phyloP scores from a whole-genome alignment of 768 basidiomycete species.

The Gymnopilus junonius region DNA sequence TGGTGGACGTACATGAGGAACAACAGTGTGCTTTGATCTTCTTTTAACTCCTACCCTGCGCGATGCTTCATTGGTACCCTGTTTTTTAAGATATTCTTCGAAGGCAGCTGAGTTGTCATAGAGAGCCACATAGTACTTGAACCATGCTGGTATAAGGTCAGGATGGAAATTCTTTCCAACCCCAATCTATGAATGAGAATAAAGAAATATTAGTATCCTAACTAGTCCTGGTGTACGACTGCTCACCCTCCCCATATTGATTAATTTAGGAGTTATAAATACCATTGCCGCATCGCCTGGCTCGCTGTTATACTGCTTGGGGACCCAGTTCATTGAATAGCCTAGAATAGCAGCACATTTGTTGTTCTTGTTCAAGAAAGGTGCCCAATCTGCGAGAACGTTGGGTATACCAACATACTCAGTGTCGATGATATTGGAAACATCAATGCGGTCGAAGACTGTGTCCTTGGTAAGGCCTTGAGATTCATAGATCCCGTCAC shows the following conservation, averaged over 20 bases:
- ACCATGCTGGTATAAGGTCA: constrained; percentile 2
- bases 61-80: too few relatives aligned
- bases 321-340: constrained; percentile 53
- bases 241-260: constrained; percentile 15
- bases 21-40: constrained; percentile 39
- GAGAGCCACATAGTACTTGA: constrained; percentile 15
- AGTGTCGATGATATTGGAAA: constrained; percentile 50
- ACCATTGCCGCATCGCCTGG: neutral
- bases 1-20: constrained; percentile 40
- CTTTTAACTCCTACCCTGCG: too few relatives aligned
- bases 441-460: constrained; percentile 50
- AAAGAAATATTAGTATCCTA: neutral
- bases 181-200: neutral
- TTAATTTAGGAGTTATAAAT: constrained; percentile 1
- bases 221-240: too few relatives aligned
- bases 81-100: too few relatives aligned
- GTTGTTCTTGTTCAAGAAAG: constrained; percentile 35
- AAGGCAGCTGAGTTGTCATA: constrained; percentile 42
- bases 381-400: constrained; percentile 40
- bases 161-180: neutral
- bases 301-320: constrained; percentile 21
- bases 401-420: constrained; percentile 43
- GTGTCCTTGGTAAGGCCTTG: constrained; percentile 25
- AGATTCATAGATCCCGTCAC: constrained; percentile 9
- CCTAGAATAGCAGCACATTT: constrained; percentile 38